A percentile compares a stretch with the other conserved stretches of the same genome.
phyloP scores from a whole-genome alignment of 202 grass and related monocot species.

The Elaeis oleifera region DNA sequence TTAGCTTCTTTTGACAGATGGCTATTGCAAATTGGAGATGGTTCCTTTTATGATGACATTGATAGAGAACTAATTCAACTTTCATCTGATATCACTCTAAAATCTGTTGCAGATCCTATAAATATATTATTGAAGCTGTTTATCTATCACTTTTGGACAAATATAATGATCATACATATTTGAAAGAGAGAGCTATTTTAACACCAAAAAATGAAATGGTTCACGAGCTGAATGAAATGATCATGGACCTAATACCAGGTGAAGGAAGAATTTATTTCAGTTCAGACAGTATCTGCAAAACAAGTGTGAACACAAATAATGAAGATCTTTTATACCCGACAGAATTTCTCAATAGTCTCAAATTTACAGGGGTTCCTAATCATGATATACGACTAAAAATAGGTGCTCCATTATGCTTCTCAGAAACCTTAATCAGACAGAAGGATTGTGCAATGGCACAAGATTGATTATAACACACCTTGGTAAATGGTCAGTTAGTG shows the following conservation, averaged over 20 bases:
- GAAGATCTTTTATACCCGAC: neutral
- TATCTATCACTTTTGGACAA: neutral
- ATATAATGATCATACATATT: neutral
- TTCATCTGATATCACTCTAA: too few species aligned
- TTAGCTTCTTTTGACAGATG: too few species aligned
- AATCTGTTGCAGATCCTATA: neutral
- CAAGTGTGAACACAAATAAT: neutral
- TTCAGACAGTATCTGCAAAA: neutral
- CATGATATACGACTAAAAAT: too few species aligned
- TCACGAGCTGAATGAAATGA: neutral
- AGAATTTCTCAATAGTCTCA: slow-evolving; percentile 1
- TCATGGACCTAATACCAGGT: neutral
- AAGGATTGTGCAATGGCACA: neutral
- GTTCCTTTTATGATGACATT: too few species aligned
- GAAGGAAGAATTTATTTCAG: neutral
- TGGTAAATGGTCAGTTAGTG: neutral
- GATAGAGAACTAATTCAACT: too few species aligned
- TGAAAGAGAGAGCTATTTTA: slow-evolving; percentile 15
- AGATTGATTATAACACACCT: too few species aligned
- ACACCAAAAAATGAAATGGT: slow-evolving; percentile 17
- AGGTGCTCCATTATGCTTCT: too few species aligned
- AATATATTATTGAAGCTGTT: neutral
- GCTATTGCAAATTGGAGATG: too few species aligned
- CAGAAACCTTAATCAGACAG: too few species aligned
- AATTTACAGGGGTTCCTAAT: neutral